Evolutionary conservation across 2,329 filamentous ascomycete genomes (phyloP).

Genomic region (Penicillium olsonii): DNA sequence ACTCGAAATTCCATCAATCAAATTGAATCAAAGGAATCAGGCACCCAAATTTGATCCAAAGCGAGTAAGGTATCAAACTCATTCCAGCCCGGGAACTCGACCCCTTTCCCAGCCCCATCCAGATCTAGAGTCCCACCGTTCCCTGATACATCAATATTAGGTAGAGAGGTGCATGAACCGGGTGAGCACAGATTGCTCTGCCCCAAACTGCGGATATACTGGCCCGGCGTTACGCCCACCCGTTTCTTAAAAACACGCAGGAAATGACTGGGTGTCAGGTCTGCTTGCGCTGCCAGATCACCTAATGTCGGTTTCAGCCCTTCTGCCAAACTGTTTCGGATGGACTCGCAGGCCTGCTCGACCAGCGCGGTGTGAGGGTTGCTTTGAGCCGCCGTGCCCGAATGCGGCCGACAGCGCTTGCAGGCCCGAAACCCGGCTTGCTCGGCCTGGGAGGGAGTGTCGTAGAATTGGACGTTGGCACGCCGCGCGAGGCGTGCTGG

Average conservation of each 20-base stretch:
- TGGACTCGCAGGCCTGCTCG: conserved; percentile 34
- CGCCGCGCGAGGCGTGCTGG: conserved; percentile 59
- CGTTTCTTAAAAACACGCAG: conserved; percentile 58
- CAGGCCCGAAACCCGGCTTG: conserved; percentile 56
- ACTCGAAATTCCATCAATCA: conserved; percentile 3
- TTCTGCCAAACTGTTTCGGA: conserved; percentile 23
- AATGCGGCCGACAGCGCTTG: conserved; percentile 55
- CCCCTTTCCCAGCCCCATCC: conserved; percentile 18
- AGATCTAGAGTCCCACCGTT: conserved; percentile 7
- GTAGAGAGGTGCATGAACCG: neutral
- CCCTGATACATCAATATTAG: neutral
- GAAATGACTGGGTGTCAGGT: conserved; percentile 55
- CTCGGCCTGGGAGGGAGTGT: conserved; percentile 50
- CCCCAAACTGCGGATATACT: conserved; percentile 29
- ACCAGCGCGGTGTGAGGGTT: conserved; percentile 37
- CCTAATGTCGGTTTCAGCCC: conserved; percentile 43
- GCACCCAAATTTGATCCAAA: conserved; percentile 17
- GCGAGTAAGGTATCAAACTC: conserved; percentile 40
- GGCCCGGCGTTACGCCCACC: conserved; percentile 53
- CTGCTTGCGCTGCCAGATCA: conserved; percentile 50
- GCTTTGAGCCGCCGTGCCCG: conserved; percentile 23
- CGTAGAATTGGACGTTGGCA: conserved; percentile 59
- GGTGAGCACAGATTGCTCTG: conserved; percentile 6
- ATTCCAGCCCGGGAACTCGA: conserved; percentile 30
- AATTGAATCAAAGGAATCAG: conserved; percentile 14